Evolutionary conservation across 148 eudicot genomes (phyloP), one percentile per base, ranked within the genome.

Genomic region (Rheum nobile): DNA sequence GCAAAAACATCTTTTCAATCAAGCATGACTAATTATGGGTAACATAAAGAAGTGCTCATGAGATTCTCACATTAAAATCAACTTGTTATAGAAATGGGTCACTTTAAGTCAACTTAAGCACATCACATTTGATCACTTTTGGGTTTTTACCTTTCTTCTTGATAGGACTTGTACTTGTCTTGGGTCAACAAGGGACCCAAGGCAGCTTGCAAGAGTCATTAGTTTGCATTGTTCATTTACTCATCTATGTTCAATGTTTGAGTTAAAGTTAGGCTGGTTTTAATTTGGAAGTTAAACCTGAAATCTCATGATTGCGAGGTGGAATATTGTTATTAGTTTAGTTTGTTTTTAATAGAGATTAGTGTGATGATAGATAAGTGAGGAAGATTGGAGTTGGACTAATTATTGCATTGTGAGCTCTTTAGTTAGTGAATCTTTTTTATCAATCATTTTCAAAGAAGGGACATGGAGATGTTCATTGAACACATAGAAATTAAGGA

Each of bases 1-100:
- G 39, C 11, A 65, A 65, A 65, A 65, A 65, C 70, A 32, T 65
- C 70, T 65, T 65, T 31, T 65, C 21, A 31, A 65, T 65, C 70
- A 65, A 65, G 70, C 41, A 65, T 65, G 70, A 65, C 70, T 65
- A 65, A 65, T 65, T 65, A 65, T 65, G 70, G 70, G 39, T 19
- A 65, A 34, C 70, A 65, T n/a, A 65, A 32, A 31, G 7, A 65
- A 65, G 70, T 65, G 39, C 38, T 65, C 70, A 34, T 65, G 39
- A 65, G 70, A 65, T 65, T 65, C 70, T 65, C 70, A 65, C 16
- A 41, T 65, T 34, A 65, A 50, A 31, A 65, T 34, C 70, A 65
- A 65, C 70, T 65, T 65, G 70, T 65, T 65, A 14, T 65, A 17
- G 70, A 32, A 65, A 17, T 32, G 31, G 65, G n/a, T 17, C n/a